These are phyloP conservation scores for Botryotinia globosa DNA, from an alignment of 2,329 filamentous ascomycete genomes.

Conservation along the genomic window DNA sequence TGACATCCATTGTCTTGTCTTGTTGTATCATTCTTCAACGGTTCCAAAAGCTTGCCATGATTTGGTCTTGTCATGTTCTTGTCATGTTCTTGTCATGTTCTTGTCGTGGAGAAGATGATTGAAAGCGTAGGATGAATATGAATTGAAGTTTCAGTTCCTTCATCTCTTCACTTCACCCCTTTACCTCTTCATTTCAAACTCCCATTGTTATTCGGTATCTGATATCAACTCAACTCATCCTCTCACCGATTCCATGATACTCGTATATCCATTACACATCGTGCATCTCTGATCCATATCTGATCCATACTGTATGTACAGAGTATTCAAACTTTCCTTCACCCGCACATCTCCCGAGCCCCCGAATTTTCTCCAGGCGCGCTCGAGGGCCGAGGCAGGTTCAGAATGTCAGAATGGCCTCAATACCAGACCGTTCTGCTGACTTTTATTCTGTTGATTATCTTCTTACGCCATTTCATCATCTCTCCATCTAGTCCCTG, in stretches of 20 bases:
- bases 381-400: not conserved
- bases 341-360: not conserved
- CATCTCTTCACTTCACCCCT: not conserved
- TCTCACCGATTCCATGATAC: not conserved
- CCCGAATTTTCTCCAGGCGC: not conserved
- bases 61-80: not conserved
- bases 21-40: not conserved
- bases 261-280: too few relatives aligned
- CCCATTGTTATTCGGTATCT: not conserved
- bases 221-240: not conserved
- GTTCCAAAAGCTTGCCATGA: not conserved
- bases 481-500: not conserved
- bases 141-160: not conserved
- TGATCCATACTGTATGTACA: not conserved
- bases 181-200: not conserved
- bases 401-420: not conserved
- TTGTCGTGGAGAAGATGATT: not conserved
- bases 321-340: not conserved
- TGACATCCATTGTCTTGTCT: too few relatives aligned
- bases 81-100: not conserved
- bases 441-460: not conserved
- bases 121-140: not conserved
- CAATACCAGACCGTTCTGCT: not conserved
- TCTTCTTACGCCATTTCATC: not conserved
- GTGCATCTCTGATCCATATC: not conserved